phyloP scores from a whole-genome alignment of 164 flowering plant species.

The Umbilicus rupestris region DNA sequence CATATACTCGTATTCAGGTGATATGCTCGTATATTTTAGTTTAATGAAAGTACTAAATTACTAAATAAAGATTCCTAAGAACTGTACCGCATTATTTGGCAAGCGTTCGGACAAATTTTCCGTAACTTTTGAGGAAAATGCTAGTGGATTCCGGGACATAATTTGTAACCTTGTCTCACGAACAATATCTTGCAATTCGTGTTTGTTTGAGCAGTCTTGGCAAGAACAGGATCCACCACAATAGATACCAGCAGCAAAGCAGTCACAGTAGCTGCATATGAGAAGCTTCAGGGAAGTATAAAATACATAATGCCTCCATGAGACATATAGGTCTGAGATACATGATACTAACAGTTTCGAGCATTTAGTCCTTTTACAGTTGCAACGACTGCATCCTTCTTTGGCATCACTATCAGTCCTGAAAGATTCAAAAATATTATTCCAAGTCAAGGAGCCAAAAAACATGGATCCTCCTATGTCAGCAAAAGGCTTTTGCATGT shows the following conservation, averaged over 20 bases:
- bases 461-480: too few species aligned
- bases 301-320: not conserved
- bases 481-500: not conserved
- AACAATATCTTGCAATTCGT: constrained; percentile 60
- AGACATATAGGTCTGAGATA: not conserved
- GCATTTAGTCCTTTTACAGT: constrained; percentile 60
- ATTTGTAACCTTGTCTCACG: constrained; percentile 46
- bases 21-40: not conserved
- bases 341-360: constrained; percentile 59
- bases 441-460: not conserved
- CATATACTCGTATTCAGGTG: not conserved
- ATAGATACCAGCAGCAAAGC: constrained; percentile 76
- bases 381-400: constrained; percentile 62
- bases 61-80: not conserved
- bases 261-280: constrained; percentile 68
- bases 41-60: too few species aligned
- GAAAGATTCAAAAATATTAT: not conserved
- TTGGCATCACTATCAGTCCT: not conserved
- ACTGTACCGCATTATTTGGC: constrained; percentile 27
- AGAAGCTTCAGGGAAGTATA: not conserved
- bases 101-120: constrained; percentile 19
- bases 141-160: constrained; percentile 69
- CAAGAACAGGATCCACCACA: constrained; percentile 74
- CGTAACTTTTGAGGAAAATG: constrained; percentile 74
- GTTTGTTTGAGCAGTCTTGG: constrained; percentile 62